phyloP scores from a whole-genome alignment of 2,329 filamentous ascomycete species.

The Ophiosphaerella narmari region DNA sequence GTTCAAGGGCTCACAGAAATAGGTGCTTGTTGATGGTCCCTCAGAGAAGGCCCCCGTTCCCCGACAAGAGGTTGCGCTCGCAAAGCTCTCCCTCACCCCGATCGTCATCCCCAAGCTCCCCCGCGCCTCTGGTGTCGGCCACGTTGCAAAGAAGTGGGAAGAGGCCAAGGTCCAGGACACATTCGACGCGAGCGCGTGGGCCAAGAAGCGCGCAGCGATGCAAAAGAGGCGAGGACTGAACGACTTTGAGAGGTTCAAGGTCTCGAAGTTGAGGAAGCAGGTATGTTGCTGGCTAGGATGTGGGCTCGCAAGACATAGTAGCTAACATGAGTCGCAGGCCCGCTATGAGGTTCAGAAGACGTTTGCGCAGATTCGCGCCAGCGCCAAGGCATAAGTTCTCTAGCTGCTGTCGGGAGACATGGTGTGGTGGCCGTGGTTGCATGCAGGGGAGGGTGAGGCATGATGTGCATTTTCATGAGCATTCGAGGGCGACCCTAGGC shows the following conservation, averaged over 20 bases:
- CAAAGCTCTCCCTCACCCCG: slow-evolving; percentile 84
- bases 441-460: slow-evolving; percentile 41
- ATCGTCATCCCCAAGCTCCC: slow-evolving; percentile 86
- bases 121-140: slow-evolving; percentile 79
- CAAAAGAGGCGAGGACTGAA: slow-evolving; percentile 87
- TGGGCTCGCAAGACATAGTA: slow-evolving; percentile 4
- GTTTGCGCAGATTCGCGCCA: slow-evolving; percentile 75
- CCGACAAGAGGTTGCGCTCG: slow-evolving; percentile 83
- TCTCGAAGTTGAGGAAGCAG: slow-evolving; percentile 99
- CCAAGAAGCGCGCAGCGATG: slow-evolving; percentile 87
- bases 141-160: slow-evolving; percentile 88
- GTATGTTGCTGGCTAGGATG: slow-evolving; percentile 55
- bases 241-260: slow-evolving; percentile 99
- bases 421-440: slow-evolving; percentile 35
- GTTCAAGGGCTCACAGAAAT: slow-evolving; percentile 41
- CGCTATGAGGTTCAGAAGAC: slow-evolving; percentile 98
- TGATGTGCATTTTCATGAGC: slow-evolving; percentile 46
- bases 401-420: slow-evolving; percentile 34
- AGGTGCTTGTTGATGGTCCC: slow-evolving; percentile 97
- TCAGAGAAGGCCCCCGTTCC: slow-evolving; percentile 79
- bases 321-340: slow-evolving; percentile 54
- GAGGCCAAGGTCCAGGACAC: slow-evolving; percentile 88
- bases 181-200: slow-evolving; percentile 90
- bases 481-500: slow-evolving; percentile 43
- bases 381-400: slow-evolving; percentile 45